Base-by-base conservation (phyloP, 345 rosid genomes). In the Hypericum androsaemum region DNA sequence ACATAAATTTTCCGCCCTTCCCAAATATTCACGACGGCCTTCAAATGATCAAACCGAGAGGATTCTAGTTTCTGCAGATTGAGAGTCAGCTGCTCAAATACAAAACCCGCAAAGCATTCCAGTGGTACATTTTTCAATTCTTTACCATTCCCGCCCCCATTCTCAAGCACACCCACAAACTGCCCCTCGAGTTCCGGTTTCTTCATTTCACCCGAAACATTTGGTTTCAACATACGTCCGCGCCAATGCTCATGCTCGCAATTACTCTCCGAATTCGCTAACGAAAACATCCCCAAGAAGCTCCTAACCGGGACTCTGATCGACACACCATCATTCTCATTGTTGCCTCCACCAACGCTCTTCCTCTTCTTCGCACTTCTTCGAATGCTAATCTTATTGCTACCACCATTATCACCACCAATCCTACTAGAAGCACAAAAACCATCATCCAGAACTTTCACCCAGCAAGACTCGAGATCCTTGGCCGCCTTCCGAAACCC, bases 1-100 rank as follows among this genome's bases (percentile, higher is more conserved):
- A 92, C 74, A 16, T 87, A 79, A 6, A 77, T 72, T 55, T 81
- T 92, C 68, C 78, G 76, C 65, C 84, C 84, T 63, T 92, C 95
- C 85, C 87, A 92, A 43, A 87, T 65, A 63, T 65, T 78, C 58
- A 71, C 63, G 39, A 84, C 58, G 47, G 72, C 69, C 61, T 50
- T 75, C 22, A 80, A 72, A 60, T 60, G 67, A 67, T 77, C 82
- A 75, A 66, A 73, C 9, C 63, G 77, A 54, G 67, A 59, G 16
- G 61, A 9, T 46, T 56, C 53, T 37, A 6, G 61, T 52, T 43
- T 62, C 54, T 40, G 71, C 32, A 22, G 32, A 4, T 1, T 22
- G 32, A 22, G 32, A 22, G 4, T 22, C 2, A 22, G 32, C 32
- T 22, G 32, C 1, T 22, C 32, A 22, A 22, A n/a, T n/a, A n/a